A percentile compares a stretch with the other conserved stretches of the same genome.
phyloP scores from a whole-genome alignment of 768 basidiomycete species.

The Mycena alexandri region DNA sequence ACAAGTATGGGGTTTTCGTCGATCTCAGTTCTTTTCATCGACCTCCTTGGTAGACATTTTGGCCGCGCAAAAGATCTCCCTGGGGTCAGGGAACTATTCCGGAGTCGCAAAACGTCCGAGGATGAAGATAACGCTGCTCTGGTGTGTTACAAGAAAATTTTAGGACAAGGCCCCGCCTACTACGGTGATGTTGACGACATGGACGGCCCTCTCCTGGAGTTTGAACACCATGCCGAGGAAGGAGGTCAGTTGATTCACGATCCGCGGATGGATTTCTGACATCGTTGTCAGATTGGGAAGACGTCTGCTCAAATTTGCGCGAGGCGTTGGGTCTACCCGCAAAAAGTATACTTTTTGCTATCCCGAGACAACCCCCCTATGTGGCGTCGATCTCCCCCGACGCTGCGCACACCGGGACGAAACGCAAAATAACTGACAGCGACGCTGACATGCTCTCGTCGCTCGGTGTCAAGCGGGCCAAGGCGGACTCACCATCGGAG shows the following conservation, averaged over 20 bases:
- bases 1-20: slow-evolving; percentile 75
- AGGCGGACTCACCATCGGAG: slow-evolving; percentile 27
- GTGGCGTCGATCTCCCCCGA: slow-evolving; percentile 19
- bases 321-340: slow-evolving; percentile 64
- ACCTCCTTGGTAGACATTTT: slow-evolving; percentile 77
- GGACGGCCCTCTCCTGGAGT: slow-evolving; percentile 73
- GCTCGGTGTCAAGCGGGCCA: slow-evolving; percentile 50
- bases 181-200: slow-evolving; percentile 92
- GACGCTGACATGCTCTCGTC: slow-evolving; percentile 54
- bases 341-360: slow-evolving; percentile 55
- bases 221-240: slow-evolving; percentile 79
- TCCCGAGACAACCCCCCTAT: slow-evolving; percentile 59
- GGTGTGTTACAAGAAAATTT: slow-evolving; percentile 88
- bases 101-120: slow-evolving; percentile 86
- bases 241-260: slow-evolving; percentile 63
- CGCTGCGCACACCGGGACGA: background rate
- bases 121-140: slow-evolving; percentile 88
- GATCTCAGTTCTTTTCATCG: slow-evolving; percentile 1
- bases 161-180: slow-evolving; percentile 89
- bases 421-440: slow-evolving; percentile 51
- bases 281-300: slow-evolving; percentile 69
- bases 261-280: background rate
- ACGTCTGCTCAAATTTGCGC: slow-evolving; percentile 67
- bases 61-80: slow-evolving; percentile 97
- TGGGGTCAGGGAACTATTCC: slow-evolving; percentile 93